Percentiles rank a stretch among this genome's conserved stretches.
Evolutionary conservation across 1,139 yeast species (phyloP).

Genomic region (Trichomonascaceae sp.): DNA sequence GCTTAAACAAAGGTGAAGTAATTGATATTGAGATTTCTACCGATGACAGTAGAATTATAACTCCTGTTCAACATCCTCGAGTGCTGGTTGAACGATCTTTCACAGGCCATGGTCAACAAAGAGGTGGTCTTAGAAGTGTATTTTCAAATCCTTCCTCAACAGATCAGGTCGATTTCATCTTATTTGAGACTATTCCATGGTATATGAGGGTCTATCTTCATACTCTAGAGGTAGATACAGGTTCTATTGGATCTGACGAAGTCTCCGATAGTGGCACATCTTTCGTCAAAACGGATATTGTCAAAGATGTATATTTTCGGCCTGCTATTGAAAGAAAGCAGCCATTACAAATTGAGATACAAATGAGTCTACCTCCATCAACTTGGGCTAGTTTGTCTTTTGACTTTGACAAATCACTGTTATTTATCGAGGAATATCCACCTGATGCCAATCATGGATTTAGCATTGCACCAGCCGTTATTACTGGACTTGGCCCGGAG

Average conservation of each 20-base stretch:
- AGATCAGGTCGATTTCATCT: slow-evolving; percentile 46
- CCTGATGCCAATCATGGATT: slow-evolving; percentile 99
- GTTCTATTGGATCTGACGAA: slow-evolving; percentile 1
- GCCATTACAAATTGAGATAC: slow-evolving; percentile 78
- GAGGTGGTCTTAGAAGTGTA: slow-evolving; percentile 80
- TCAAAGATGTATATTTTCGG: slow-evolving; percentile 53
- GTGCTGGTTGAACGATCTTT: slow-evolving; percentile 74
- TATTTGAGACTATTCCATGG: slow-evolving; percentile 90
- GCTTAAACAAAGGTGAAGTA: neutral
- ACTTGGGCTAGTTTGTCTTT: slow-evolving; percentile 61
- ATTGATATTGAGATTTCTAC: slow-evolving; percentile 36
- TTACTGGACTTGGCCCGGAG: slow-evolving; percentile 42
- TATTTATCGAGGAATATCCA: slow-evolving; percentile 87
- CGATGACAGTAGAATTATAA: slow-evolving; percentile 25
- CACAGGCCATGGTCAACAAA: slow-evolving; percentile 87
- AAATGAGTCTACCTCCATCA: slow-evolving; percentile 56
- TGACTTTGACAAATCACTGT: slow-evolving; percentile 79
- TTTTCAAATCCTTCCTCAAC: slow-evolving; percentile 56
- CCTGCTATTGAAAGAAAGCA: slow-evolving; percentile 78
- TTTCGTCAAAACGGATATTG: slow-evolving; percentile 30
- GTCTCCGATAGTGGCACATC: slow-evolving; percentile 15
- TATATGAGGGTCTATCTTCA: slow-evolving; percentile 78
- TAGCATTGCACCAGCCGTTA: slow-evolving; percentile 80
- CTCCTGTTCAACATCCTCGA: slow-evolving; percentile 50
- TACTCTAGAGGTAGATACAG: slow-evolving; percentile 39